phyloP scores from a whole-genome alignment of 768 basidiomycete genomes.

The Pholiota conissans region DNA sequence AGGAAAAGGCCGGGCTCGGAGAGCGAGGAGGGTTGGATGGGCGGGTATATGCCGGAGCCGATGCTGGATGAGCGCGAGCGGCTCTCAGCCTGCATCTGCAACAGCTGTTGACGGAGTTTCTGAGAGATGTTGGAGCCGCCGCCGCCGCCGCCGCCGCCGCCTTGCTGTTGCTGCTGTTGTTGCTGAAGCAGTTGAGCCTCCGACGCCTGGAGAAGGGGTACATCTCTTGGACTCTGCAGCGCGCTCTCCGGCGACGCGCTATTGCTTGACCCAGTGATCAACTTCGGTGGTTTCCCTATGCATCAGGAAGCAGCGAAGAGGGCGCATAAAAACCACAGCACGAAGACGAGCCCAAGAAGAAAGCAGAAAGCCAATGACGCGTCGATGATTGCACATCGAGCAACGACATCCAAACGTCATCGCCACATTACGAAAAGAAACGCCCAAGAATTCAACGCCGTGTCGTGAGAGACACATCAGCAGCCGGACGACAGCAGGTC shows the following conservation, averaged over 20 bases:
- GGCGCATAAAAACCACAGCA: too few relatives aligned
- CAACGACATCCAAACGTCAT: too few relatives aligned
- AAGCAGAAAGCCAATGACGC: too few relatives aligned
- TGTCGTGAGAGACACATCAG: too few relatives aligned
- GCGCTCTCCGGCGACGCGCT: neutral
- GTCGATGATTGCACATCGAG: too few relatives aligned
- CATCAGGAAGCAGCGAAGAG: too few relatives aligned
- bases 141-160: neutral
- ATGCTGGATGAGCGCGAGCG: slow-evolving; percentile 4
- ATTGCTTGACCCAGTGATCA: neutral
- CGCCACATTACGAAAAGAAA: too few relatives aligned
- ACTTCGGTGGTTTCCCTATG: neutral
- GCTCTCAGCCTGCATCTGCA: slow-evolving; percentile 8
- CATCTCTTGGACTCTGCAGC: neutral
- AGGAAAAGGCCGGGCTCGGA: slow-evolving; percentile 50
- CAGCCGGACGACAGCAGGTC: too few relatives aligned
- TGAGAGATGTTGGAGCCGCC: slow-evolving; percentile 3
- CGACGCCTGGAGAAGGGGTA: neutral
- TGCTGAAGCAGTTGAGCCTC: neutral
- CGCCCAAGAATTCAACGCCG: too few relatives aligned
- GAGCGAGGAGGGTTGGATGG: neutral
- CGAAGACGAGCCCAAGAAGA: too few relatives aligned
- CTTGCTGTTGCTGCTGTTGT: neutral
- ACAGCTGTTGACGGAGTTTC: slow-evolving; percentile 18
- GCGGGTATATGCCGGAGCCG: neutral